Percentiles rank a stretch among this genome's conserved stretches.
Conservation (phyloP, 495 filamentous ascomycete species). For the Entonaema liquescens region DNA sequence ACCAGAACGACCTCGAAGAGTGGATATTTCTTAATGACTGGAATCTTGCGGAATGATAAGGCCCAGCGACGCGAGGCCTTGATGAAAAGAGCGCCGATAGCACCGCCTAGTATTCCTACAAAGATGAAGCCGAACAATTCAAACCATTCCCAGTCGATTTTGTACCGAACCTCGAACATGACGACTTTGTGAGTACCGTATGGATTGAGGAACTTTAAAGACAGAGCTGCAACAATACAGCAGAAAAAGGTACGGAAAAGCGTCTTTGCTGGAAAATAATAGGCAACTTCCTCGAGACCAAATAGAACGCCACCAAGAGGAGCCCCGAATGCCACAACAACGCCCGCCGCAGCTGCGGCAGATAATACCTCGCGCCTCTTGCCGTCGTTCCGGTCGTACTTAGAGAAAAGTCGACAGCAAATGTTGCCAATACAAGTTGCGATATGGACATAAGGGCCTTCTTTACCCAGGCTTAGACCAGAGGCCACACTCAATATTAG, state of each 20-base stretch:
- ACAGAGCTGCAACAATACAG: constrained; percentile 90
- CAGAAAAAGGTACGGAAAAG: constrained; percentile 98
- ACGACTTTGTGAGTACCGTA: constrained; percentile 98
- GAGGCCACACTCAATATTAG: constrained; percentile 91
- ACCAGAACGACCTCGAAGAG: constrained; percentile 89
- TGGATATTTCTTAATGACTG: constrained; percentile 81
- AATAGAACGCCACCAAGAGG: constrained; percentile 98
- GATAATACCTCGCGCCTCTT: constrained; percentile 89
- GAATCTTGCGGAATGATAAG: constrained; percentile 82
- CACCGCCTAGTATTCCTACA: constrained; percentile 85
- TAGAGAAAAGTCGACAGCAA: constrained; percentile 87
- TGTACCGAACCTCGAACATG: constrained; percentile 90
- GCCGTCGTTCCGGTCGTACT: constrained; percentile 94
- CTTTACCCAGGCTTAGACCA: constrained; percentile 92
- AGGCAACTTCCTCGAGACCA: constrained; percentile 95
- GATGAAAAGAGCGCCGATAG: constrained; percentile 90
- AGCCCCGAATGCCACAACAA: constrained; percentile 96
- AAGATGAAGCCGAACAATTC: constrained; percentile 87
- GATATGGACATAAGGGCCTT: constrained; percentile 97
- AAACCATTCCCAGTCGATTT: constrained; percentile 94
- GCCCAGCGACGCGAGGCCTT: constrained; percentile 94
- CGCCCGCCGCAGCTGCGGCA: constrained; percentile 91
- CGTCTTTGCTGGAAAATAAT: constrained; percentile 98
- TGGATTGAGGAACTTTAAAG: constrained; percentile 92
- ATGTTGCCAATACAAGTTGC: constrained; percentile 97